Conservation (phyloP, 2,329 filamentous ascomycete genomes). For the Nannizziopsis barbatae region DNA sequence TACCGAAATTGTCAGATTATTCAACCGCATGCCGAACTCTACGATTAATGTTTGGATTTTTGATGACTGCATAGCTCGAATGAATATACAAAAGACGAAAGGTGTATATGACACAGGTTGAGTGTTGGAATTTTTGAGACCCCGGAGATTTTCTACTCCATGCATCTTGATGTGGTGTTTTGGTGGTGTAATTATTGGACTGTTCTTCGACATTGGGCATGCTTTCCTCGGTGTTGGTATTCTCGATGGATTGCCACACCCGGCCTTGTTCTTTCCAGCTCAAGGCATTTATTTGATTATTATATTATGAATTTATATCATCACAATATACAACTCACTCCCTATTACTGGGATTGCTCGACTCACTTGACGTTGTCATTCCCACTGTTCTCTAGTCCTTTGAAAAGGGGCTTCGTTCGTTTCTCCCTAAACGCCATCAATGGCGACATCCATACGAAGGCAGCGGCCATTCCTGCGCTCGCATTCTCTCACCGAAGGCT, state of each 20-base stretch:
- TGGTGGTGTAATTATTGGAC: background rate
- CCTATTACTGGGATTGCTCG: too few relatives aligned
- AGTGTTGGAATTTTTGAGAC: too few relatives aligned
- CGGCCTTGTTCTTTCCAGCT: slow-evolving; percentile 1
- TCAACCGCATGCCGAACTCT: too few relatives aligned
- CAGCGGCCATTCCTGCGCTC: background rate
- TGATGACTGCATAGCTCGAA: background rate
- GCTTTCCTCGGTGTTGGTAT: background rate
- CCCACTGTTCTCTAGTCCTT: background rate
- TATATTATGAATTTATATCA: background rate
- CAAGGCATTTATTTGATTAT: background rate
- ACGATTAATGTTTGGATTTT: background rate
- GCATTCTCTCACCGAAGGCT: slow-evolving; percentile 6
- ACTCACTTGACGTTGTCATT: too few relatives aligned
- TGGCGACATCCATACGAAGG: background rate
- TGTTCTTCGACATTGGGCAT: background rate
- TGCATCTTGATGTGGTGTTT: slow-evolving; percentile 4
- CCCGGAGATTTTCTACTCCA: too few relatives aligned
- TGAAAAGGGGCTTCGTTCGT: slow-evolving; percentile 6
- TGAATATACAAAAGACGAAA: background rate
- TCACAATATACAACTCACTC: background rate
- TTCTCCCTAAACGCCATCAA: slow-evolving; percentile 4
- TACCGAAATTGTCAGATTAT: background rate
- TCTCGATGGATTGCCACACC: background rate
- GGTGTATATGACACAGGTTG: background rate